These are phyloP conservation scores for Thelonectria rubi DNA, from an alignment of 2,329 filamentous ascomycete genomes.

Conservation along the genomic window DNA sequence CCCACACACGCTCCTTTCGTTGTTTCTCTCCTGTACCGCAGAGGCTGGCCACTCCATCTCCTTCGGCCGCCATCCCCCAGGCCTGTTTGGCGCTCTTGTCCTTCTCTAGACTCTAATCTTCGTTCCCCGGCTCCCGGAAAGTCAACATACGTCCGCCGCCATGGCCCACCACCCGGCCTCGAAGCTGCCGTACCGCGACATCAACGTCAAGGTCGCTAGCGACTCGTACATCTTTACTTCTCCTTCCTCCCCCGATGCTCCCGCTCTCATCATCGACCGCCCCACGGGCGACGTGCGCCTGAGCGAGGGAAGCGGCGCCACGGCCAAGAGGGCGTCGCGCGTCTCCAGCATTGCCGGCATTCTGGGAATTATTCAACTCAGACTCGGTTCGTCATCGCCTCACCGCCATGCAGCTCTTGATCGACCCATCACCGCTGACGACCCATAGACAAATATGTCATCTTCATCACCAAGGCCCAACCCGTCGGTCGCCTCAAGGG, in stretches of 20 bases:
- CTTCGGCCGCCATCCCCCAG: conserved; percentile 6
- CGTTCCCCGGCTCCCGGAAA: conserved; percentile 25
- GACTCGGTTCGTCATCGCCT: conserved; percentile 73
- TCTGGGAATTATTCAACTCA: conserved; percentile 89
- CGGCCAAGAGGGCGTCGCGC: conserved; percentile 73
- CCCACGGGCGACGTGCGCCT: conserved; percentile 91
- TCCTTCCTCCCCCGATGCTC: conserved; percentile 89
- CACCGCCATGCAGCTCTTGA: conserved; percentile 18
- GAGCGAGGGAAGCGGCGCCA: conserved; percentile 78
- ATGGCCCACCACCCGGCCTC: conserved; percentile 52
- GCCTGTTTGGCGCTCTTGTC: conserved; percentile 11
- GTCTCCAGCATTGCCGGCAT: conserved; percentile 97
- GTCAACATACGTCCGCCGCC: conserved; percentile 23
- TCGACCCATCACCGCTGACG: conserved; percentile 34
- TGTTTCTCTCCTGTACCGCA: conserved; percentile 16
- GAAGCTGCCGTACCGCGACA: conserved; percentile 84
- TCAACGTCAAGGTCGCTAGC: conserved; percentile 92
- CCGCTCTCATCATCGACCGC: conserved; percentile 87
- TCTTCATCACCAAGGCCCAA: conserved; percentile 93
- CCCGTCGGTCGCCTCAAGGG: conserved; percentile 91
- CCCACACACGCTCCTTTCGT: conserved; percentile 40
- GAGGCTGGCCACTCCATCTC: conserved; percentile 8
- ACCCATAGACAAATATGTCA: conserved; percentile 85
- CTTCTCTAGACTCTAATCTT: conserved; percentile 9
- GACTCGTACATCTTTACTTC: conserved; percentile 97